A percentile compares a stretch with the other conserved stretches of the same genome.
Evolutionary conservation across 345 rosid species (phyloP).

Genomic region (Syzygium oleosum): DNA sequence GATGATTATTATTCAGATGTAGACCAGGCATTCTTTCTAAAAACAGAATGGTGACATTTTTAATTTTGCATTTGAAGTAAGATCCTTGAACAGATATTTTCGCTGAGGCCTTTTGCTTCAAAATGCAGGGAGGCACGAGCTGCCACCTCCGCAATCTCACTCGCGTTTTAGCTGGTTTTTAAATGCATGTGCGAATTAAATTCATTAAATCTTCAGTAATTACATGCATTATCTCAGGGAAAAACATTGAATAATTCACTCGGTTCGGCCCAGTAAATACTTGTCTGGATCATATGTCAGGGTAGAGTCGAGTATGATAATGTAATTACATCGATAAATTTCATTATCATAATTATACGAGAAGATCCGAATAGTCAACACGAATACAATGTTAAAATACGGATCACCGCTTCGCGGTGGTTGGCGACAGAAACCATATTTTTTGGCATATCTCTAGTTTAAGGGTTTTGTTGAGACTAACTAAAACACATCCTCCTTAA

Average conservation of each 20-base stretch:
- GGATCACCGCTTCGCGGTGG: neutral
- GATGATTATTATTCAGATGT: neutral
- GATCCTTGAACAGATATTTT: neutral
- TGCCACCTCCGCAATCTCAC: neutral
- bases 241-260: neutral
- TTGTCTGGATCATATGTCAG: neutral
- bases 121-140: neutral
- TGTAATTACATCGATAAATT: neutral
- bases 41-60: neutral
- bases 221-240: neutral
- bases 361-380: neutral
- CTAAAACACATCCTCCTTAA: neutral
- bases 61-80: neutral
- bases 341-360: neutral
- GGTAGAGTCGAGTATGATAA: neutral
- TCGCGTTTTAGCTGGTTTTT: neutral
- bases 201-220: neutral
- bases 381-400: neutral
- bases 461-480: neutral
- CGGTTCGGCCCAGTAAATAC: neutral
- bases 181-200: neutral
- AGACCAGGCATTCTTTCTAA: neutral
- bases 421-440: neutral
- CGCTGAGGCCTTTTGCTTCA: neutral
- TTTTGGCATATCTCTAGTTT: neutral